A percentile compares a stretch with the other conserved stretches of the same genome.
Conservation (phyloP, 129 eudicot genomes). For the Deinandra increscens region DNA sequence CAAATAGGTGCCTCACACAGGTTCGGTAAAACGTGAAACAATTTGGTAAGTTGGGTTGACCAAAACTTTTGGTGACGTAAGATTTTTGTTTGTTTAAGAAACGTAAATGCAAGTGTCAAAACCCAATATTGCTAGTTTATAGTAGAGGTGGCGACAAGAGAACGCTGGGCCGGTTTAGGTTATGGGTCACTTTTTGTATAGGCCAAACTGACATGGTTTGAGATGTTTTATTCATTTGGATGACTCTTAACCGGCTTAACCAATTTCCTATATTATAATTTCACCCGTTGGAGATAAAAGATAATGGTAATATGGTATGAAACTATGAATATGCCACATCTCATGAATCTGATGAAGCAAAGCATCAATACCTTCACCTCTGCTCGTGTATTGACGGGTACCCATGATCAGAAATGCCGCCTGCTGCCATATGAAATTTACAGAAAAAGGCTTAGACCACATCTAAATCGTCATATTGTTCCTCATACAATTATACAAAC, state of each 20-base stretch:
- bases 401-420: slow-evolving; percentile 65
- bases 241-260: too few species aligned
- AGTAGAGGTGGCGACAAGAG: background rate
- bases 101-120: background rate
- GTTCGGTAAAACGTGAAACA: too few species aligned
- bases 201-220: background rate
- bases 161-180: background rate
- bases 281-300: background rate
- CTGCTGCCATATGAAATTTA: slow-evolving; percentile 85
- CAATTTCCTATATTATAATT: background rate
- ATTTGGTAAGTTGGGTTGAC: too few species aligned
- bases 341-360: slow-evolving; percentile 10
- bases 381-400: slow-evolving; percentile 62
- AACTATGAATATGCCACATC: background rate
- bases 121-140: slow-evolving; percentile 6
- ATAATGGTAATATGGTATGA: background rate
- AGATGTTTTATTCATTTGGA: too few species aligned
- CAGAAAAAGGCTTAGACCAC: slow-evolving; percentile 12
- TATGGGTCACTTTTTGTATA: background rate
- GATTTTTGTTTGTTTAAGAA: too few species aligned
- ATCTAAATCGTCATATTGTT: slow-evolving; percentile 5
- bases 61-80: too few species aligned
- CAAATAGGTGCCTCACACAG: too few species aligned
- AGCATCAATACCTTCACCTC: slow-evolving; percentile 68
- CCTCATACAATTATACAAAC: background rate